Percentiles rank a stretch among this genome's conserved stretches.
Conservation (phyloP, 805 yeast genomes). For the Suhomyces sp. region DNA sequence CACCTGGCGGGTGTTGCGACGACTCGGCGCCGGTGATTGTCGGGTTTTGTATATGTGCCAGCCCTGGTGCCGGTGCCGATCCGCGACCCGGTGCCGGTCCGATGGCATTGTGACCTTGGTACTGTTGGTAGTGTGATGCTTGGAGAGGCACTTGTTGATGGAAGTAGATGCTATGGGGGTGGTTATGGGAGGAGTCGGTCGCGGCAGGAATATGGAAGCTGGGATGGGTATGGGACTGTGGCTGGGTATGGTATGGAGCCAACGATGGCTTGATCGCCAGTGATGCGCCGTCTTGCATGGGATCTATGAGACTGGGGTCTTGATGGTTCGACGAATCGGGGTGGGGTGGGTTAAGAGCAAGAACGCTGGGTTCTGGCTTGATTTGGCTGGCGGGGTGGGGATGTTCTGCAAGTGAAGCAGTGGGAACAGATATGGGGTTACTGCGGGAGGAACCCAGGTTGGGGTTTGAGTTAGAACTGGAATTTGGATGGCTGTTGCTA, state of each 20-base stretch:
- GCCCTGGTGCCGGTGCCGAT: too few species aligned
- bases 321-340: background rate
- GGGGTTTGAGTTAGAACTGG: background rate
- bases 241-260: background rate
- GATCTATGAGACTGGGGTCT: background rate
- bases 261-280: background rate
- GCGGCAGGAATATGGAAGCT: background rate
- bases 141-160: background rate
- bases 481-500: slow-evolving; percentile 2
- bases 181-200: background rate
- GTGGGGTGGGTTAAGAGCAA: too few species aligned
- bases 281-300: background rate
- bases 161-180: background rate
- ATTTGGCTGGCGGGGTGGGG: background rate
- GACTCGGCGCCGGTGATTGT: too few species aligned
- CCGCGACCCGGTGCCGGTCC: too few species aligned
- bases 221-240: background rate
- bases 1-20: too few species aligned
- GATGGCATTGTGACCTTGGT: too few species aligned
- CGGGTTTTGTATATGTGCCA: too few species aligned
- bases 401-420: background rate
- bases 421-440: background rate
- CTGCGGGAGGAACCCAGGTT: background rate
- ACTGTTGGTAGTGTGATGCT: background rate
- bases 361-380: background rate